Base-by-base conservation (phyloP, 495 filamentous ascomycete genomes). In the Penicillium flavigenum region DNA sequence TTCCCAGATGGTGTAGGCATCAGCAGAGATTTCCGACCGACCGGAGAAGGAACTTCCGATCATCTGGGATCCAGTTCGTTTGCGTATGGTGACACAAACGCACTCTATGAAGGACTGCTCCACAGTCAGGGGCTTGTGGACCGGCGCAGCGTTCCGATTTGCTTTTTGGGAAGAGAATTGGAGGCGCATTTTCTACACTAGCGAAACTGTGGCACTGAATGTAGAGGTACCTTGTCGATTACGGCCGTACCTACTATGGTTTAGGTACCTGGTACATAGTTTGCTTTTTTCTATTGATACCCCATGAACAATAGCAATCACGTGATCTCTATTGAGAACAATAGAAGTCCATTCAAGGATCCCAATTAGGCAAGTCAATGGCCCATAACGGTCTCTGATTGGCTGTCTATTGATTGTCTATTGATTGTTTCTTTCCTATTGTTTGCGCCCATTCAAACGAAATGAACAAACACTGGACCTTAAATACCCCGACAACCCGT, bases 61-160 rank as follows among this genome's bases (percentile, higher is more conserved):
- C 51, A 53, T 5, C 45, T 59, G 32, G 57, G 60, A 34, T 56
- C 59, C 39, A 59, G 51, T 47, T 43, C 63, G 17, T 43, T 51
- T 41, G 50, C 32, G 20, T 44, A 52, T 10, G 63, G 61, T 19
- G 63, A 64, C 49, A 57, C 55, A 47, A 64, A 68, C n/a, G 56
- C 46, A n/a, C 59, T 61, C 11, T 66, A 68, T 29, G 65, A 70
- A 56, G 63, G 63, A 6, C 62, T 51, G 43, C 53, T 62, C 12
- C 55, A 64, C 27, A 57, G 56, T 17, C 61, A 66, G 17, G 56
- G 60, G 9, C 54, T 65, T 10, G 61, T 62, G 41, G 67, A 68
- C 31, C 60, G 65, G 10, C 58, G 51, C 44, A 55, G 43, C 9
- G 34, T 29, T 19, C 32, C 53, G 38, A 31, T 53, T 53, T 53